Evolutionary conservation across 768 basidiomycete genomes (phyloP), one percentile per base, ranked within the genome.

Genomic region (Kwoniella dejecticola): DNA sequence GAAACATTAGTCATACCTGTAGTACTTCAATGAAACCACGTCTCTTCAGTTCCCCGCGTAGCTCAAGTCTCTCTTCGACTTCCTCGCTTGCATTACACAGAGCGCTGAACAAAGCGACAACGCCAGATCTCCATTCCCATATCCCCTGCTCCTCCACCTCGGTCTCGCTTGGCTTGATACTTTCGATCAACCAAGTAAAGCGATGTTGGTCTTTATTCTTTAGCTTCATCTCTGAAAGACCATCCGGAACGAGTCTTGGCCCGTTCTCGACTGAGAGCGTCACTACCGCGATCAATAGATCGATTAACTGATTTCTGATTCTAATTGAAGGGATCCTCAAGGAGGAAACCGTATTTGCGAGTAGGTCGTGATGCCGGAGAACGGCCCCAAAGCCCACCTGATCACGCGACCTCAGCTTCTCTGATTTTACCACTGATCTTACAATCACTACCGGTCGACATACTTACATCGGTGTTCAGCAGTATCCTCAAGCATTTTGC

Each of bases 201-300:
- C 93, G 87, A 69, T 89, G 90, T 3, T 82, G 72, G 64, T 94
- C 91, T 26, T 86, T 85, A 66, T 82, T 86, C 31, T 83, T 83
- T 50, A 90, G 76, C 13, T 87, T 84, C 62, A 88, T 90, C 70
- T 95, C 92, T 0, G 91, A 89, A 62, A 94, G 76, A 0, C 90
- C 90, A 0, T 86, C 82, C 12, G 93, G 81, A 7, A 94, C 88
- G 2, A 85, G 83, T 62, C 83, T 86, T 71, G 89, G 87, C 0
- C 91, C 91, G 33, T 89, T 86, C 5, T 80, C 80, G 4, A 84
- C 77, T 1, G 88, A 87, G 21, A 95, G 81, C 21, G 90, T 82
- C 72, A 90, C 91, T 41, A 94, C 85, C 0, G 88, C 93, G 1
- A 90, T 89, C 10, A 97, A 83, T 26, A 94, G 82, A 67, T 94